Base-by-base conservation (phyloP, 2,329 filamentous ascomycete genomes). In the Laburnicola sp. region DNA sequence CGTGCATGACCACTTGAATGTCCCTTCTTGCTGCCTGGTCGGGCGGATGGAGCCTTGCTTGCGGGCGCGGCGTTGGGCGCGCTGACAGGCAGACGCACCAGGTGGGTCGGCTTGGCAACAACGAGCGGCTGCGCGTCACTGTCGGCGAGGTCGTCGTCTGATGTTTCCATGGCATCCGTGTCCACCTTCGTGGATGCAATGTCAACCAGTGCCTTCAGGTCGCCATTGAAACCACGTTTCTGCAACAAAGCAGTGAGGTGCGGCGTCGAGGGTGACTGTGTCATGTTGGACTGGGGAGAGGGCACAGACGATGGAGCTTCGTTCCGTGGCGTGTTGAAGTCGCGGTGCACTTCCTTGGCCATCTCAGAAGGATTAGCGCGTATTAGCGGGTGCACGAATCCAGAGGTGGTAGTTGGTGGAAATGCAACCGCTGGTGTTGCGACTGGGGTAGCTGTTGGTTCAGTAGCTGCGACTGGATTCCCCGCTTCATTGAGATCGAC, bases 401-500 rank as follows among this genome's bases (percentile, higher is more conserved):
- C 68, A 23, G 66, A 64, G 48, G 59, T 65, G 21, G 61, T 57
- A 9, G 61, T 59, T 21, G 58, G 46, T 6, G 68, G 62, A 42
- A 71, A 68, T 10, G 62, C 57, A 2, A 66, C 64, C 43, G 69
- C 58, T 25, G 69, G 66, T 8, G 64, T 63, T 2, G 63, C 54
- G n/a, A 57, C 61, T 10, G 63, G 60, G 9, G 64, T 58, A 16
- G 59, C 62, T 21, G 62, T 50, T 5, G 69, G 66, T 47, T 72
- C 69, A 30, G 62, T 68, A 10, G 68, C 66, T 28, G 67, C 56
- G 43, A 71, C 61, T 30, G 69, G 68, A 35, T 68, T 60, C 11
- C 67, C 68, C 22, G 60, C 62, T 51, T 87, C 85, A 57, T 87
- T 82, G 56, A 83, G 78, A 62, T 96, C 89, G 51, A 96, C 84